A percentile compares a stretch with the other conserved stretches of the same genome.
These are phyloP conservation scores for Neurospora sp. DNA, from an alignment of 495 filamentous ascomycete species.

Conservation along the genomic window DNA sequence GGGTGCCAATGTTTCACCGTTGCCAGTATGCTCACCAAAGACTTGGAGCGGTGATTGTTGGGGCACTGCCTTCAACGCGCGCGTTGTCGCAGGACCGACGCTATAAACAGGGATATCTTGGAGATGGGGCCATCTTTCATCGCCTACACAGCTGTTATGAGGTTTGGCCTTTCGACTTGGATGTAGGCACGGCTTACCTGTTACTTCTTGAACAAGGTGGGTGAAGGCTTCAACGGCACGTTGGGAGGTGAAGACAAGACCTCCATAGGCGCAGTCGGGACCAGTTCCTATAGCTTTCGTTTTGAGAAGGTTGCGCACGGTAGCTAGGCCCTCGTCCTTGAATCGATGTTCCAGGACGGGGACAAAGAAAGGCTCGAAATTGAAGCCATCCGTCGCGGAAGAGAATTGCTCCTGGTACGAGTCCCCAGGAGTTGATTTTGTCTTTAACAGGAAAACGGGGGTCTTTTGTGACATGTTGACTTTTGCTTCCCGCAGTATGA, in stretches of 20 bases:
- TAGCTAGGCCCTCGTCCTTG: constrained; percentile 31
- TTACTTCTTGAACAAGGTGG: constrained; percentile 45
- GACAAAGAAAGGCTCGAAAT: constrained; percentile 60
- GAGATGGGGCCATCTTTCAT: constrained; percentile 35
- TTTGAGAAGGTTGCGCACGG: constrained; percentile 26
- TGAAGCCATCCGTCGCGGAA: constrained; percentile 22
- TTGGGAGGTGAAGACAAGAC: constrained; percentile 88
- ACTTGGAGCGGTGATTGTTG: constrained; percentile 40
- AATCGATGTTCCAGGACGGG: constrained; percentile 73
- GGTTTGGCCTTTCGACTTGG: neutral
- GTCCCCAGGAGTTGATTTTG: constrained; percentile 67
- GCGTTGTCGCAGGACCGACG: constrained; percentile 84
- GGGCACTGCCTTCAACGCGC: constrained; percentile 53
- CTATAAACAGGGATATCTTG: constrained; percentile 63
- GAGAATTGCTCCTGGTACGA: constrained; percentile 70
- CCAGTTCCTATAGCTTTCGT: constrained; percentile 21
- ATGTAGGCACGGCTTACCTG: constrained; percentile 23
- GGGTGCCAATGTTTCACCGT: constrained; percentile 64
- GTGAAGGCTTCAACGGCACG: constrained; percentile 83
- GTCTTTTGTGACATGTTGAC: constrained; percentile 19
- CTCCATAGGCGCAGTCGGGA: constrained; percentile 51
- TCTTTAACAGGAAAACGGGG: constrained; percentile 78
- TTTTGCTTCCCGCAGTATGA: neutral
- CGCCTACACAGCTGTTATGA: constrained; percentile 10
- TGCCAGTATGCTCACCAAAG: constrained; percentile 70